These are phyloP conservation scores for Cnidoscolus chayamansa DNA, from an alignment of 441 rosid species.

Conservation along the genomic window DNA sequence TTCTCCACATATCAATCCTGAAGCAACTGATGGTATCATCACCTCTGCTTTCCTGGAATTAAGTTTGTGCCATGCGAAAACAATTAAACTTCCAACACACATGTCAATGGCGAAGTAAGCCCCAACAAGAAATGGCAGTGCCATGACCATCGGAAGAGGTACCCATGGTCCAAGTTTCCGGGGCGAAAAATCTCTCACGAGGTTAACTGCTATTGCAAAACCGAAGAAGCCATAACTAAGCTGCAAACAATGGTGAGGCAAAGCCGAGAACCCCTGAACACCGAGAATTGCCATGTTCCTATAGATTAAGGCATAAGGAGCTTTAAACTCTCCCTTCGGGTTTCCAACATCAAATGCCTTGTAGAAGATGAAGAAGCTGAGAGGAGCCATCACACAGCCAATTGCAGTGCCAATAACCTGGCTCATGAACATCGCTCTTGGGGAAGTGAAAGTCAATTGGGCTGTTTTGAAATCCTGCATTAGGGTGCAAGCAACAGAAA, in stretches of 20 bases:
- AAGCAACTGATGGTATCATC: constrained; percentile 66
- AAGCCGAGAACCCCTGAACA: constrained; percentile 63
- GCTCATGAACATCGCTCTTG: constrained; percentile 63
- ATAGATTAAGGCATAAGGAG: constrained; percentile 64
- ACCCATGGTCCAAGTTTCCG: constrained; percentile 46
- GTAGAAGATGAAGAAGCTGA: constrained; percentile 60
- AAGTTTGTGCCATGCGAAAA: constrained; percentile 44
- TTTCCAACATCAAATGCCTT: constrained; percentile 64
- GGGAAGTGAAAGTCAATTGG: constrained; percentile 53
- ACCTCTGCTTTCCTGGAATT: constrained; percentile 35
- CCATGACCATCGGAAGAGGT: constrained; percentile 78
- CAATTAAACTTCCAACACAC: constrained; percentile 56
- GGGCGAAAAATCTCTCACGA: constrained; percentile 47
- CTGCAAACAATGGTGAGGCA: constrained; percentile 67
- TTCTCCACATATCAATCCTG: constrained; percentile 71
- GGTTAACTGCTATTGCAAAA: constrained; percentile 44
- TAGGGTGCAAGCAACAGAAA: constrained; percentile 58
- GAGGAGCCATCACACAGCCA: constrained; percentile 54
- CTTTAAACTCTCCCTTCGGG: constrained; percentile 57
- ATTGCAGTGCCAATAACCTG: constrained; percentile 53
- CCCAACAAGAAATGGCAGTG: constrained; percentile 57
- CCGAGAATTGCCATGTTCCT: constrained; percentile 73
- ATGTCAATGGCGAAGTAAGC: constrained; percentile 67
- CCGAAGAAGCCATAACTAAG: constrained; percentile 62
- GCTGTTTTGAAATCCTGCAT: constrained; percentile 79